phyloP scores from a whole-genome alignment of 2,329 filamentous ascomycete species.

The Bisporella sp. region DNA sequence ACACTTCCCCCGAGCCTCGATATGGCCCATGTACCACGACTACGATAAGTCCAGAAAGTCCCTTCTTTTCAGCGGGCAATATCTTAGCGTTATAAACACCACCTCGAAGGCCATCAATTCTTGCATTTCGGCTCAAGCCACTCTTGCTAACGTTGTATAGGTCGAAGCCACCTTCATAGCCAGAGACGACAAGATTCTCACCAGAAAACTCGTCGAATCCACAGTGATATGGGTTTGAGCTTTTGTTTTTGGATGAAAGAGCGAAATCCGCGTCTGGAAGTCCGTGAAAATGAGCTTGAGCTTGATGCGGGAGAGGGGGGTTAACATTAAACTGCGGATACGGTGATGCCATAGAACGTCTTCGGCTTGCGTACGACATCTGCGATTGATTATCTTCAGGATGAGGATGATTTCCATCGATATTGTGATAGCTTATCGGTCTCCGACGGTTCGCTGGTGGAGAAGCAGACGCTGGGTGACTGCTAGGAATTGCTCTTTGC shows the following conservation, averaged over 20 bases:
- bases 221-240: slow-evolving; percentile 67
- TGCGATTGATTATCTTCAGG: slow-evolving; percentile 44
- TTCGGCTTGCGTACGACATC: slow-evolving; percentile 33
- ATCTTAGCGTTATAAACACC: slow-evolving; percentile 79
- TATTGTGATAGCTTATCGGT: slow-evolving; percentile 45
- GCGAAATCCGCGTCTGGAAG: slow-evolving; percentile 64
- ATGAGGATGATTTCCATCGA: slow-evolving; percentile 19
- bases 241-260: slow-evolving; percentile 40
- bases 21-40: slow-evolving; percentile 75
- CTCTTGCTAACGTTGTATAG: slow-evolving; percentile 67
- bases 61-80: slow-evolving; percentile 57
- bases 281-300: slow-evolving; percentile 72
- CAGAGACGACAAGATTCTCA: slow-evolving; percentile 66
- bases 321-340: slow-evolving; percentile 40
- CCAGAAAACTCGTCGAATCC: slow-evolving; percentile 64
- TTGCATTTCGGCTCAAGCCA: slow-evolving; percentile 61
- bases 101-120: slow-evolving; percentile 70
- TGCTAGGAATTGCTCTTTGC: slow-evolving; percentile 18
- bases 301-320: slow-evolving; percentile 66
- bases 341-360: slow-evolving; percentile 45
- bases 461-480: slow-evolving; percentile 23
- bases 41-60: slow-evolving; percentile 57
- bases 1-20: slow-evolving; percentile 27
- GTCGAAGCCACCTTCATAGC: slow-evolving; percentile 74
- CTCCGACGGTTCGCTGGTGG: slow-evolving; percentile 32